Conservation (phyloP, 2,329 filamentous ascomycete species). For the Fusarium guadeloupense region DNA sequence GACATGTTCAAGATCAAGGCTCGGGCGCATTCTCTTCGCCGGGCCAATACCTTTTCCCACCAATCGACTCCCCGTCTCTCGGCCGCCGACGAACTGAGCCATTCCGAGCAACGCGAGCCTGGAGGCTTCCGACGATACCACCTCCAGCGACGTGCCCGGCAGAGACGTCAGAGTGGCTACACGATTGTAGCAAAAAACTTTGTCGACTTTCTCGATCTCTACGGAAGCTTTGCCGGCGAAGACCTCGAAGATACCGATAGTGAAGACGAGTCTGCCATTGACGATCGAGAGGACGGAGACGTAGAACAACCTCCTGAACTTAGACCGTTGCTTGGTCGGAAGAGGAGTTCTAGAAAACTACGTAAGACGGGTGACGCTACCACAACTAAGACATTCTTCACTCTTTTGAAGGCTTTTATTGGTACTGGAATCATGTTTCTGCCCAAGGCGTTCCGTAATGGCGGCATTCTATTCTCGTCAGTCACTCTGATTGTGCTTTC, state of each 20-base stretch:
- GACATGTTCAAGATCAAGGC: conserved; percentile 79
- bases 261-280: conserved; percentile 66
- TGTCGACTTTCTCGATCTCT: conserved; percentile 78
- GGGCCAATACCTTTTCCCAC: conserved; percentile 74
- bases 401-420: conserved; percentile 79
- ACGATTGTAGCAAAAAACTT: conserved; percentile 73
- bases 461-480: conserved; percentile 78
- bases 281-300: conserved; percentile 54
- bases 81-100: conserved; percentile 45
- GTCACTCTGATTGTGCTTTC: conserved; percentile 73
- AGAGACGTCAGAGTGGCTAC: conserved; percentile 50
- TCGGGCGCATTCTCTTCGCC: conserved; percentile 59
- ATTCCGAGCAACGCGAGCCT: conserved; percentile 54
- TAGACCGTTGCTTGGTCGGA: conserved; percentile 63
- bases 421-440: conserved; percentile 86
- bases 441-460: conserved; percentile 81
- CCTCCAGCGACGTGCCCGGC: conserved; percentile 50
- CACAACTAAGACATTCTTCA: conserved; percentile 80
- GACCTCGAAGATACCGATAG: conserved; percentile 64
- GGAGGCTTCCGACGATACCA: conserved; percentile 60
- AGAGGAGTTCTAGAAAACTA: conserved; percentile 60
- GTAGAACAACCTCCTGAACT: conserved; percentile 63
- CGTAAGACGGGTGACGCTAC: conserved; percentile 67
- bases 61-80: conserved; percentile 49
- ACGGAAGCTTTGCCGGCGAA: conserved; percentile 80